phyloP scores from a whole-genome alignment of 345 rosid genomes.

The Hibiscus trionum region DNA sequence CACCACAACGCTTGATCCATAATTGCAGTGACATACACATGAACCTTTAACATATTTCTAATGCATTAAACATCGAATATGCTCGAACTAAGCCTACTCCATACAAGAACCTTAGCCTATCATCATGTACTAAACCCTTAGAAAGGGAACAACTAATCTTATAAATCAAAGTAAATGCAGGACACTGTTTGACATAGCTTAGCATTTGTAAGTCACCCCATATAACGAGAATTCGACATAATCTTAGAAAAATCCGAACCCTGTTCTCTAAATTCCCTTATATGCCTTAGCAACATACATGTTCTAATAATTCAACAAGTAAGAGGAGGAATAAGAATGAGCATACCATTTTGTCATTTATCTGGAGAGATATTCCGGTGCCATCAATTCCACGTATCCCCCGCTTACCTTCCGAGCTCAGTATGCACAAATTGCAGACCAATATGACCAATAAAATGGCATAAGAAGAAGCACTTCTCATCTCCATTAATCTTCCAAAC shows the following conservation, averaged over 20 bases:
- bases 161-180: too few species aligned
- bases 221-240: neutral
- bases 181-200: neutral
- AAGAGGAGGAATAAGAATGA: neutral
- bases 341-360: conserved; percentile 1
- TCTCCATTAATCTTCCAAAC: conserved; percentile 31
- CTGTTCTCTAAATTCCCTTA: neutral
- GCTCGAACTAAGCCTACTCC: neutral
- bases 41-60: neutral
- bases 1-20: neutral
- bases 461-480: conserved; percentile 22
- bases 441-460: conserved; percentile 25
- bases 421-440: conserved; percentile 25
- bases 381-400: conserved; percentile 2
- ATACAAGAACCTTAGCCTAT: neutral
- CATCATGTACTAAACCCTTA: neutral
- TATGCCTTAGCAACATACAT: neutral
- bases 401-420: conserved; percentile 2
- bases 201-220: too few species aligned
- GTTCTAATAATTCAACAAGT: neutral
- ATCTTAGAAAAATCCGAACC: neutral
- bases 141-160: neutral
- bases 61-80: neutral
- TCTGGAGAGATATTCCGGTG: neutral
- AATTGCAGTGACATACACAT: neutral